Base-by-base conservation (phyloP, 768 basidiomycete species). In the Porpolomopsis calyptriformis region DNA sequence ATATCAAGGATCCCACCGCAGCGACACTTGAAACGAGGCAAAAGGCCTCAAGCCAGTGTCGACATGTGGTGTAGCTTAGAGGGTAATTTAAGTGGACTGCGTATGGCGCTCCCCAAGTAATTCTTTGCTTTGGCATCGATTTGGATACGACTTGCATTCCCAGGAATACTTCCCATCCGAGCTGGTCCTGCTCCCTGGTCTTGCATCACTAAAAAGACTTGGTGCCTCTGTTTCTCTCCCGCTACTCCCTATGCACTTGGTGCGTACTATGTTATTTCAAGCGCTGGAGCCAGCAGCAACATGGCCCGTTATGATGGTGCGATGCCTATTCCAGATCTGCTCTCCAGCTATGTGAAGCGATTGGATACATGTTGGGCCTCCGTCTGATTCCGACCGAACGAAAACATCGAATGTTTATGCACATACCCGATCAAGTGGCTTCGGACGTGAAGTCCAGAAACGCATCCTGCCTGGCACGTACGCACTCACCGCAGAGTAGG, bases 221-320 rank as follows among this genome's bases (percentile, higher is more conserved):
- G 92, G 92, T 1, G 90, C 88, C 0, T 66, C 89, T 0, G 79
- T 97, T 0, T 82, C 83, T 7, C 67, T 97, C 85, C 89, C 14
- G 67, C 62, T 20, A 74, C 68, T 10, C 58, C 64, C 1, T 85
- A 84, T 56, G 87, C 89, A 0, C 70, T 98, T 4, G 88, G 90
- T 46, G 85, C 91, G 10, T 98, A 98, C 67, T 98, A 97, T 57
- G 87, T 96, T n/a, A 73, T 98, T 12, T 86, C 94, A 1, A 86
- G 82, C 49, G 92, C 94, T 0, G 94, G 97, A 58, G 93, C 93
- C 0, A 85, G 86, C 50, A 92, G 89, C 47, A 96, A 93, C 57
- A 67, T 98, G 47, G 89, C 87, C 3, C 70, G 91, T 33, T 98
- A 83, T 56, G 90, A 81, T 56, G 94, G 92, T 78, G 41, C 26